A percentile compares a stretch with the other conserved stretches of the same genome.
phyloP scores from a whole-genome alignment of 2,329 filamentous ascomycete genomes.

The Lachnum nothofagi region DNA sequence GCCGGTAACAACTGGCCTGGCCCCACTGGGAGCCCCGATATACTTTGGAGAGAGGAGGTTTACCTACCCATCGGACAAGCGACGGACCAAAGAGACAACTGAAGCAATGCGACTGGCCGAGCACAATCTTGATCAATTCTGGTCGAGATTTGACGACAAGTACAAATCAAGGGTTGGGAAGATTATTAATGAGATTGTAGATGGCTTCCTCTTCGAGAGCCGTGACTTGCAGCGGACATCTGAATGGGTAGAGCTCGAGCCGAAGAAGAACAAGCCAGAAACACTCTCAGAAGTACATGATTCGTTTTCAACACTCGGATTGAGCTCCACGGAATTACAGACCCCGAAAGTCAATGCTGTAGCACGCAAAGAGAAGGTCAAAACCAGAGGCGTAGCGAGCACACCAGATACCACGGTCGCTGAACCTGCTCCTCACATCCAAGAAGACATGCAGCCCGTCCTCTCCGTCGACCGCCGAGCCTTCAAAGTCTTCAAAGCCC shows the following conservation, averaged over 20 bases:
- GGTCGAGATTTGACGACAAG: constrained; percentile 1
- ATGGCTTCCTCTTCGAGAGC: no score
- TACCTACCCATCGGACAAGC: constrained; percentile 42
- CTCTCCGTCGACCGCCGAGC: constrained; percentile 35
- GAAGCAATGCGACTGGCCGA: constrained; percentile 1
- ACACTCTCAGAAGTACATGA: no score
- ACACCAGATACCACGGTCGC: background rate
- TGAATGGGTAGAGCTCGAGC: no score
- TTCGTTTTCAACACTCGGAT: no score
- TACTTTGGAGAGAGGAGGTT: constrained; percentile 5
- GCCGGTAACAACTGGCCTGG: background rate
- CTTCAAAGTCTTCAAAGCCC: constrained; percentile 37
- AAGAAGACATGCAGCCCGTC: constrained; percentile 10
- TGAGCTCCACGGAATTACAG: no score
- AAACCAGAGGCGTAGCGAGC: background rate
- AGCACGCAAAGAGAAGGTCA: background rate
- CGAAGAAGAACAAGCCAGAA: no score
- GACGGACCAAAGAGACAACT: background rate
- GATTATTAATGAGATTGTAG: background rate
- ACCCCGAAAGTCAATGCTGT: no score
- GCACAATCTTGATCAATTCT: constrained; percentile 2
- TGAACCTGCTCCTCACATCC: background rate
- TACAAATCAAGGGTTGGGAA: constrained; percentile 1
- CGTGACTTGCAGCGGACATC: no score
- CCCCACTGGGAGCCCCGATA: background rate